Evolutionary conservation across 164 flowering plant species (phyloP).

Genomic region (Chloranthus sessilifolius): DNA sequence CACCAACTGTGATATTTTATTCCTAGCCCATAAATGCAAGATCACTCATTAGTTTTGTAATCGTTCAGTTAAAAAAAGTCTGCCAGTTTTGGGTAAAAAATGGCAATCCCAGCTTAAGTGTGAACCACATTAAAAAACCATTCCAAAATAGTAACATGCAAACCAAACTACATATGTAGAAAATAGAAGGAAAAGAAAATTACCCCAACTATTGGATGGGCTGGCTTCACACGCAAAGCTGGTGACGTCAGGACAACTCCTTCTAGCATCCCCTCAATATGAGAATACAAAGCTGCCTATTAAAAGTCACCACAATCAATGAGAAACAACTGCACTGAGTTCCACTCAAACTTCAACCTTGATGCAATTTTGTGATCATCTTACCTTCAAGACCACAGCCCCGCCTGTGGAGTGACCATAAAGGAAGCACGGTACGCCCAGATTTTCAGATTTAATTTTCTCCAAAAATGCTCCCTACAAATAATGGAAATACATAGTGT

Average conservation of each 20-base stretch:
- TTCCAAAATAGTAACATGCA: neutral
- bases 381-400: conserved; percentile 93
- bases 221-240: conserved; percentile 93
- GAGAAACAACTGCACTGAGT: neutral
- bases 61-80: no score
- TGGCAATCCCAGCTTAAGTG: no score
- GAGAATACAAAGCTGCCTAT: conserved; percentile 79
- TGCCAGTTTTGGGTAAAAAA: no score
- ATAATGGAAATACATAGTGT: conserved; percentile 4
- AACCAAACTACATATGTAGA: no score
- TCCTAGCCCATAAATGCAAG: no score
- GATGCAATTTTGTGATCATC: neutral
- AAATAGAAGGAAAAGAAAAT: conserved; percentile 8
- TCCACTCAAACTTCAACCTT: neutral
- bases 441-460: conserved; percentile 72
- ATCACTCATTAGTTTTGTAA: no score
- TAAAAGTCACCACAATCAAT: conserved; percentile 1
- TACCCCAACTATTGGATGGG: conserved; percentile 95
- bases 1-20: no score
- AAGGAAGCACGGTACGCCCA: conserved; percentile 86
- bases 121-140: no score
- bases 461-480: conserved; percentile 71
- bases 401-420: conserved; percentile 99
- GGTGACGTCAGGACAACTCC: conserved; percentile 93
- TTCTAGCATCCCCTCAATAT: conserved; percentile 65